Evolutionary conservation across 2,329 filamentous ascomycete genomes (phyloP), one percentile per base, ranked within the genome.

Genomic region (Colletotrichum musicola): DNA sequence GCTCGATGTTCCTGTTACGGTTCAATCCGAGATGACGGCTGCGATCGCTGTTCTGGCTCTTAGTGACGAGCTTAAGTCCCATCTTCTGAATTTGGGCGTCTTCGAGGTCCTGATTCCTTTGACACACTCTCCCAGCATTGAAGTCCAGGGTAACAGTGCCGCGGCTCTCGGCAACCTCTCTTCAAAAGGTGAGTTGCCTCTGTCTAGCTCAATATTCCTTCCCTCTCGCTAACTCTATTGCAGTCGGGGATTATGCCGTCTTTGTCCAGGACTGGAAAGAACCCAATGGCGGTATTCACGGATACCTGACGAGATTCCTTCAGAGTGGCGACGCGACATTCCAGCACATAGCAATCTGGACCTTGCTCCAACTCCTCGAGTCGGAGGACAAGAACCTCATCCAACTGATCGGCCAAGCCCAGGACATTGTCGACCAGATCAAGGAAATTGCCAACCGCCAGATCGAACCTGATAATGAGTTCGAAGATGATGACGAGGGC

Each of bases 11-110:
- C 94, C 96, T 0, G 87, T 98, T 56, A 95, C 93, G 46, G 96
- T 99, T 2, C 96, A 99, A 79, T 98, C 95, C 2, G 96, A 99
- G 80, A 99, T 99, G 96, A 99, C 96, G 4, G 96, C 96, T n/a
- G 96, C 96, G 1, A 98, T 99, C 80, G 96, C 96, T 44, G 96
- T 99, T 14, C 86, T 99, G 71, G 96, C 96, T 18, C 84, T 99
- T 59, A 98, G 95, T 74, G 96, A 99, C 75, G 96, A 99, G 72
- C 87, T 99, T 67, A 99, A 99, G 82, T 90, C 93, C 4, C 93
- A 97, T 77, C 87, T 99, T 13, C 84, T 99, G 62, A 95, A 93
- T 70, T 87, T 98, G 2, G 96, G 95, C 22, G 95, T 99, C 1
- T 98, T 98, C 76, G 96, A 98, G 76, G 95, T 98, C 13, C 83